phyloP scores from a whole-genome alignment of 2,329 filamentous ascomycete genomes.

The Myriangium duriaei region DNA sequence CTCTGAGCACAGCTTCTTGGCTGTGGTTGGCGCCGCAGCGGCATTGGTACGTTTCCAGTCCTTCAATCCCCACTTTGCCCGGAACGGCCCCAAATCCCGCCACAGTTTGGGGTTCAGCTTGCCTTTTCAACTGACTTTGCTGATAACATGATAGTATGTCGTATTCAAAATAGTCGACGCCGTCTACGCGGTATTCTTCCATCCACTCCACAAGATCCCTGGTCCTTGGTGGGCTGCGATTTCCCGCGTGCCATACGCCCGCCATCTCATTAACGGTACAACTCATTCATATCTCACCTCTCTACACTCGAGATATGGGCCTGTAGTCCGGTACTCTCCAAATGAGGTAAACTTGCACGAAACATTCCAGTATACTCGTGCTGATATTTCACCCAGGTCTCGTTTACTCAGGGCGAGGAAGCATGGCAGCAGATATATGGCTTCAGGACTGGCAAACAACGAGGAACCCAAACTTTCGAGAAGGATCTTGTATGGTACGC shows the following conservation, averaged over 20 bases:
- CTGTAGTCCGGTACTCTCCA: slow-evolving; percentile 30
- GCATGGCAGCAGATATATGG: slow-evolving; percentile 35
- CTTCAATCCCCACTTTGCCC: too few relatives aligned
- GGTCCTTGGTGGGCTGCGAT: slow-evolving; percentile 25
- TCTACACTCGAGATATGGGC: slow-evolving; percentile 30
- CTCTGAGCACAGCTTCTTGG: not conserved
- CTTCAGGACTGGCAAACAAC: slow-evolving; percentile 24
- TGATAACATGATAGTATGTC: slow-evolving; percentile 8
- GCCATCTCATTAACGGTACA: slow-evolving; percentile 19
- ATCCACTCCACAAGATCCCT: slow-evolving; percentile 28
- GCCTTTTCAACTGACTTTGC: not conserved
- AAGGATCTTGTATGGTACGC: slow-evolving; percentile 28
- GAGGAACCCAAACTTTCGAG: slow-evolving; percentile 21
- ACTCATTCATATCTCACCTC: slow-evolving; percentile 10
- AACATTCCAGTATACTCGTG: not conserved
- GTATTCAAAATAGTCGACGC: slow-evolving; percentile 6
- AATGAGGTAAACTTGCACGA: slow-evolving; percentile 24
- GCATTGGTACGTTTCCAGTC: not conserved
- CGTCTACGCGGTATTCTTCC: slow-evolving; percentile 28
- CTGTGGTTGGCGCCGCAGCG: not conserved
- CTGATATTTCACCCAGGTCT: too few relatives aligned
- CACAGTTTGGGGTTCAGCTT: too few relatives aligned
- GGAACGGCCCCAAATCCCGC: too few relatives aligned
- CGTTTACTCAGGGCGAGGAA: slow-evolving; percentile 31
- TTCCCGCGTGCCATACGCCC: slow-evolving; percentile 22